Evolutionary conservation across 805 yeast species (phyloP).

Genomic region (Clavispora santaluciae): DNA sequence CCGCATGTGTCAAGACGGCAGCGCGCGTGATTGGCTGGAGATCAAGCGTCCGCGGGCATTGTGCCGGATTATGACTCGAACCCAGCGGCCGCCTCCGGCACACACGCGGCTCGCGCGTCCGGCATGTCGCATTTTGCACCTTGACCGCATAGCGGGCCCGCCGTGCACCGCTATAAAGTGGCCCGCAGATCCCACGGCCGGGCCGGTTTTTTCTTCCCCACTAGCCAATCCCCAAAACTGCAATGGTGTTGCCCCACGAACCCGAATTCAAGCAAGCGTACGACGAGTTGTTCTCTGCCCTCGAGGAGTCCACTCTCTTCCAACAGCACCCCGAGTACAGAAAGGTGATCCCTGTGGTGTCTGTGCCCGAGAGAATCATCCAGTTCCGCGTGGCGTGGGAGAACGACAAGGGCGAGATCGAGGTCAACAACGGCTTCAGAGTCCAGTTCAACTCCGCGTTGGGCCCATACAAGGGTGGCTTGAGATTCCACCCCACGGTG

Average conservation of each 20-base stretch:
- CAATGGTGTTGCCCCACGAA: slow-evolving; percentile 81
- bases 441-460: slow-evolving; percentile 97
- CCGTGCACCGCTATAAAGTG: neutral
- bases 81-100: neutral
- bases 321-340: slow-evolving; percentile 84
- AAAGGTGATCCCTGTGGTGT: slow-evolving; percentile 81
- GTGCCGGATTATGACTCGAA: slow-evolving; percentile 1
- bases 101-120: neutral
- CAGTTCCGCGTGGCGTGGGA: slow-evolving; percentile 99
- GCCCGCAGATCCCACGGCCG: neutral
- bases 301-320: slow-evolving; percentile 89
- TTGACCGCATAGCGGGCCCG: no score
- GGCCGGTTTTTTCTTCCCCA: neutral
- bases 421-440: slow-evolving; percentile 96
- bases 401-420: slow-evolving; percentile 85
- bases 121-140: no score
- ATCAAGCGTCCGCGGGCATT: slow-evolving; percentile 3
- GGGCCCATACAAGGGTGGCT: slow-evolving; percentile 99
- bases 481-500: slow-evolving; percentile 96
- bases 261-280: slow-evolving; percentile 99
- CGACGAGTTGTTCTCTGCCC: slow-evolving; percentile 83
- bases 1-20: slow-evolving; percentile 5
- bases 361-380: slow-evolving; percentile 92
- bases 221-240: slow-evolving; percentile 3
- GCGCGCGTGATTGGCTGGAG: slow-evolving; percentile 12